Percentiles rank a stretch among this genome's conserved stretches.
Conservation (phyloP, 2,329 filamentous ascomycete species). For the Trichophaea hybrida region DNA sequence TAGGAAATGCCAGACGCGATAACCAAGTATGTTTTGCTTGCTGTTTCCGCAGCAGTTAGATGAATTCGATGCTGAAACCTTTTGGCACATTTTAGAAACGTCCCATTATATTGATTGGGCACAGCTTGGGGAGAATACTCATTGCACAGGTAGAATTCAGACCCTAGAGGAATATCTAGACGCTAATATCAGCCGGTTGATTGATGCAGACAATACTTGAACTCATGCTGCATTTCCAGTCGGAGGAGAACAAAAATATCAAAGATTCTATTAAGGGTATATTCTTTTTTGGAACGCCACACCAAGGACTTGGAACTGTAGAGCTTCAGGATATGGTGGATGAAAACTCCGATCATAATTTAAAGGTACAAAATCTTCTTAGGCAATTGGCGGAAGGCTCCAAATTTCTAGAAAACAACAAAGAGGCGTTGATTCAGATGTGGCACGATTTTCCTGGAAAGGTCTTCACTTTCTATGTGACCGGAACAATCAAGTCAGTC, state of each 20-base stretch:
- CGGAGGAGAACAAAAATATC: conserved; percentile 5
- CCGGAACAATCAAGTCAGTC: conserved; percentile 2
- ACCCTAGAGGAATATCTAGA: no score
- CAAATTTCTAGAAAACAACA: conserved; percentile 10
- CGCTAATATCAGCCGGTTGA: not conserved
- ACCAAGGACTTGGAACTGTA: conserved; percentile 6
- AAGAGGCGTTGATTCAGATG: conserved; percentile 6
- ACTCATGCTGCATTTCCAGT: not conserved
- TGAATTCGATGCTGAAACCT: no score
- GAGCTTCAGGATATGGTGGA: conserved; percentile 9
- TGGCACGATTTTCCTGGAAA: conserved; percentile 7
- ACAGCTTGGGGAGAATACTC: conserved; percentile 9
- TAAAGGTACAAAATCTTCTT: conserved; percentile 2
- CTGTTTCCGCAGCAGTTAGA: no score
- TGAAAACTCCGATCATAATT: not conserved
- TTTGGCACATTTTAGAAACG: not conserved
- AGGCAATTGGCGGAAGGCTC: conserved; percentile 6
- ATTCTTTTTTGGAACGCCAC: conserved; percentile 18
- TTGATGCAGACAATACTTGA: not conserved
- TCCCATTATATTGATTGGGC: conserved; percentile 12
- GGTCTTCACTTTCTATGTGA: conserved; percentile 16
- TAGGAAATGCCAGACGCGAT: conserved; percentile 4
- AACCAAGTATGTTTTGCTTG: not conserved
- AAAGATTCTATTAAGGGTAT: conserved; percentile 4
- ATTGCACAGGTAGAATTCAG: not conserved